These are phyloP conservation scores for barrel medic (Medicago truncatula) DNA, from an alignment of 306 rosid species.

Conservation along the genomic window DNA sequence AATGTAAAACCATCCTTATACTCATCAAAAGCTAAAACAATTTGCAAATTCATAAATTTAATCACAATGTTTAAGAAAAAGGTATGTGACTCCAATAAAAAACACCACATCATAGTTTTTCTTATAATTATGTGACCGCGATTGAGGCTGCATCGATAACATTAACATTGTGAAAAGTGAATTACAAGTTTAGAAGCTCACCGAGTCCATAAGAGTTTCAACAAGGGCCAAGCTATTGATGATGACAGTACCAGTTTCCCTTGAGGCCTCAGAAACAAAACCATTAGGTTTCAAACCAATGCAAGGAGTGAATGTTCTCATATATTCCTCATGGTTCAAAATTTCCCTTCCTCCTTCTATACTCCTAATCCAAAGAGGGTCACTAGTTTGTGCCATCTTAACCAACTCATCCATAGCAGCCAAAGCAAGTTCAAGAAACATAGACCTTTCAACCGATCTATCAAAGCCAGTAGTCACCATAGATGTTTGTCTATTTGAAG, in stretches of 20 bases:
- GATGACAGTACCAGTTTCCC: conserved; percentile 87
- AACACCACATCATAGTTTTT: background rate
- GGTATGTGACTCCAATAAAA: background rate
- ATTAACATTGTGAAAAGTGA: background rate
- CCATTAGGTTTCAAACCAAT: conserved; percentile 85
- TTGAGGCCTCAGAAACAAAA: conserved; percentile 78
- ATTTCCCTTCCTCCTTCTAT: conserved; percentile 78
- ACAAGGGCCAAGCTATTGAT: conserved; percentile 90
- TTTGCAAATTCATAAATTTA: background rate
- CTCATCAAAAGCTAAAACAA: background rate
- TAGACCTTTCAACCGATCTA: conserved; percentile 75
- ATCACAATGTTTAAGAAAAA: background rate
- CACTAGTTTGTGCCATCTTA: conserved; percentile 77
- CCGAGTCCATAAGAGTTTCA: conserved; percentile 91
- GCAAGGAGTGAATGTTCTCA: conserved; percentile 76
- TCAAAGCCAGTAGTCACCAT: conserved; percentile 54
- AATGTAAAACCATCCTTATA: background rate
- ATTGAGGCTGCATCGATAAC: background rate
- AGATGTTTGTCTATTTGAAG: conserved; percentile 36
- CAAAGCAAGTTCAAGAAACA: conserved; percentile 90
- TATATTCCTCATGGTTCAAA: conserved; percentile 79
- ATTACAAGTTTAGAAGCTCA: conserved; percentile 30
- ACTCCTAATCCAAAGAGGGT: conserved; percentile 88
- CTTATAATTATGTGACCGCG: too few relatives aligned
- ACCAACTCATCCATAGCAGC: conserved; percentile 96